Conservation (phyloP, 306 rosid genomes). For the Quercus glauca region DNA sequence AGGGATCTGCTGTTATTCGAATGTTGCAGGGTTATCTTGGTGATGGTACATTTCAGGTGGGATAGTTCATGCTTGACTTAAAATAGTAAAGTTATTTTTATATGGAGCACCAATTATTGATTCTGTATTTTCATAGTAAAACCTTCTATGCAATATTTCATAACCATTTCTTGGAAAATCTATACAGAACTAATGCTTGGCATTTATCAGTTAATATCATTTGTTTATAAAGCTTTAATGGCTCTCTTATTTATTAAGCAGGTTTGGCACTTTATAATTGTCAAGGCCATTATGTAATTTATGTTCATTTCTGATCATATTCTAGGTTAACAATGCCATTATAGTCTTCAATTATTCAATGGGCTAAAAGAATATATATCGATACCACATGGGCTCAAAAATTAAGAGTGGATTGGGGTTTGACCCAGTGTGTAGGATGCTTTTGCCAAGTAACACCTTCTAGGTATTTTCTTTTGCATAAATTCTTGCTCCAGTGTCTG, state of each 20-base stretch:
- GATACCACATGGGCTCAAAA: too few relatives aligned
- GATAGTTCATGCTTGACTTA: not conserved
- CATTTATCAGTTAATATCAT: not conserved
- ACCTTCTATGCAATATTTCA: too few relatives aligned
- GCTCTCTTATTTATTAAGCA: not conserved
- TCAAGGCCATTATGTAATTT: not conserved
- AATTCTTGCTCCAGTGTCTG: not conserved
- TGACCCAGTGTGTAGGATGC: not conserved
- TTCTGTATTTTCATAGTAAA: not conserved
- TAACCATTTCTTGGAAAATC: too few relatives aligned
- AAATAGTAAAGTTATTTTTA: not conserved
- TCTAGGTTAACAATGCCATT: not conserved
- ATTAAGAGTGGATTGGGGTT: not conserved
- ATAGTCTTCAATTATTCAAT: not conserved
- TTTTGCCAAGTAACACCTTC: not conserved
- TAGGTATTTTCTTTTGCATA: not conserved
- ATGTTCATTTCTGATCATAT: not conserved
- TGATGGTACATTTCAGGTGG: slow-evolving; percentile 50
- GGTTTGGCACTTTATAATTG: not conserved
- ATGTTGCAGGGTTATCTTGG: slow-evolving; percentile 63
- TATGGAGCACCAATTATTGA: not conserved
- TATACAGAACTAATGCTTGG: not conserved
- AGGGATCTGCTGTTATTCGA: slow-evolving; percentile 55
- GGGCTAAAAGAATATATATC: not conserved
- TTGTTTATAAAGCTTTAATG: not conserved